A percentile compares a stretch with the other conserved stretches of the same genome.
phyloP scores from a whole-genome alignment of 2,329 filamentous ascomycete genomes.

The Hirsutella rhossiliensis region DNA sequence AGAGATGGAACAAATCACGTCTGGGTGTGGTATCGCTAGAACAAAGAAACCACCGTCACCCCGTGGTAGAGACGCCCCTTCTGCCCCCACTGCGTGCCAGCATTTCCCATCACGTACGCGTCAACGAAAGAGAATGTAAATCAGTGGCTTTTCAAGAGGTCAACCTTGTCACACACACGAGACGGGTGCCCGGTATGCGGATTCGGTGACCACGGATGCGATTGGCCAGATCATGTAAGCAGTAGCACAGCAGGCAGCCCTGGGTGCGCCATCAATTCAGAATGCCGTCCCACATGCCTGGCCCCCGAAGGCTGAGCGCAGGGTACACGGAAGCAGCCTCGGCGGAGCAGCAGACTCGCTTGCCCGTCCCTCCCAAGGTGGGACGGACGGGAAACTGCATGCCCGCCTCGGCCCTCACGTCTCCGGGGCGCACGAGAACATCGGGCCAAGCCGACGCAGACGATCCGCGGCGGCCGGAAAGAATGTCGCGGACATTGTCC shows the following conservation, averaged over 20 bases:
- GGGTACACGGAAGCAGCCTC: conserved; percentile 42
- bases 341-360: conserved; percentile 55
- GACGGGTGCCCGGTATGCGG: not conserved
- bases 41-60: no score
- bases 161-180: not conserved
- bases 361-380: conserved; percentile 37
- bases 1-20: no score
- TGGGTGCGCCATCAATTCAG: conserved; percentile 30
- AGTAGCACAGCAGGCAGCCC: no score
- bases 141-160: not conserved
- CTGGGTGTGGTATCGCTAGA: no score
- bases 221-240: not conserved
- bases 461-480: conserved; percentile 25
- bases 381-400: conserved; percentile 27
- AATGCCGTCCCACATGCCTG: conserved; percentile 57
- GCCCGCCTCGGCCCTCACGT: conserved; percentile 10
- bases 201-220: not conserved
- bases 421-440: conserved; percentile 23
- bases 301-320: conserved; percentile 37
- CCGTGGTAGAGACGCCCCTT: no score
- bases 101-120: not conserved
- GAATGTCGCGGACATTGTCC: conserved; percentile 54
- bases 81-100: no score
- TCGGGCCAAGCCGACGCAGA: conserved; percentile 21
- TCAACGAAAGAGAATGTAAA: not conserved